phyloP scores from a whole-genome alignment of 371 early-diverging fungal genomes.

The Mucor sp. region DNA sequence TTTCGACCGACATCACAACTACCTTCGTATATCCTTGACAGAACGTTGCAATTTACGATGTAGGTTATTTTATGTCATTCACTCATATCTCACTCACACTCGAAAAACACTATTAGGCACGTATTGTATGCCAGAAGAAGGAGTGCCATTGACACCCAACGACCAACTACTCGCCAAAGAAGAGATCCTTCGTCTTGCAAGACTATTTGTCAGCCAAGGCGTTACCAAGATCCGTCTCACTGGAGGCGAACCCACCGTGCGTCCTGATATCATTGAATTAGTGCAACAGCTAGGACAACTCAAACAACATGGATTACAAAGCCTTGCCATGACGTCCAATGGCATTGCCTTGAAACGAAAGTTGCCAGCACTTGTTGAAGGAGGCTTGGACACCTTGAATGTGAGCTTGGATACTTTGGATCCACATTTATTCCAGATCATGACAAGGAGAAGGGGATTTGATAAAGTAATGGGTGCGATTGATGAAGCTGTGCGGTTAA shows the following conservation, averaged over 20 bases:
- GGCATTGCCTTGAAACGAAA: slow-evolving; percentile 90
- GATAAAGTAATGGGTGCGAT: slow-evolving; percentile 78
- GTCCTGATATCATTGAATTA: slow-evolving; percentile 85
- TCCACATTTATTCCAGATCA: slow-evolving; percentile 81
- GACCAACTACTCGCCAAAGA: slow-evolving; percentile 70
- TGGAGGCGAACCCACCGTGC: slow-evolving; percentile 96
- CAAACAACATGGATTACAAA: slow-evolving; percentile 69
- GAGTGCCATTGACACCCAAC: slow-evolving; percentile 76
- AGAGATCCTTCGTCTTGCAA: slow-evolving; percentile 82
- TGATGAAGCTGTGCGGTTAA: slow-evolving; percentile 64
- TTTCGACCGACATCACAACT: slow-evolving; percentile 87
- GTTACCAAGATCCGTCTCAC: slow-evolving; percentile 93
- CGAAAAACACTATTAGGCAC: slow-evolving; percentile 55
- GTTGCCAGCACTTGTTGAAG: slow-evolving; percentile 64
- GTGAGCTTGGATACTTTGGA: slow-evolving; percentile 91
- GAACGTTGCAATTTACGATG: slow-evolving; percentile 94
- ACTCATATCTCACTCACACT: neutral
- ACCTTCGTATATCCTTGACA: slow-evolving; percentile 91
- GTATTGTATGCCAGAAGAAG: slow-evolving; percentile 97
- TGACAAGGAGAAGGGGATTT: slow-evolving; percentile 85
- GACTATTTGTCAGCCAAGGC: slow-evolving; percentile 84
- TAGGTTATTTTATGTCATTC: slow-evolving; percentile 27
- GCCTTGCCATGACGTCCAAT: slow-evolving; percentile 92
- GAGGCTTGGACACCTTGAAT: slow-evolving; percentile 86
- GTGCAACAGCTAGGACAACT: slow-evolving; percentile 76